Base-by-base conservation (phyloP, 2,329 filamentous ascomycete genomes). In the Dendryphion nanum region DNA sequence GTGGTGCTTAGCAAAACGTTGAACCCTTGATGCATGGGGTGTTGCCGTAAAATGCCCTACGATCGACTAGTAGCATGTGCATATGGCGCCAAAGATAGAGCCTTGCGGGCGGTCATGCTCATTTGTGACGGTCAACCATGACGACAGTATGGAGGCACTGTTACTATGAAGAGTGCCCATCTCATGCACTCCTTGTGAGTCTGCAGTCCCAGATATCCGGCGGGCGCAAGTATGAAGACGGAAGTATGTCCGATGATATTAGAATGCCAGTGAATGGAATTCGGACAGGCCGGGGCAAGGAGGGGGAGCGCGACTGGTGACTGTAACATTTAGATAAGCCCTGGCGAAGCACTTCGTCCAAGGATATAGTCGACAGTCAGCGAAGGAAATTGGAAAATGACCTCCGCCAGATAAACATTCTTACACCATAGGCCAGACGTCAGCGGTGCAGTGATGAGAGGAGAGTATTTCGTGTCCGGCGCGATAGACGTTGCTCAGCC, bases 401-500 rank as follows among this genome's bases (percentile, higher is more conserved):
- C 32, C 33, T 31, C 29, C 33, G 8, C 26, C 35, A 30, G 23
- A 37, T 39, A 26, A 13, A 16, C 30, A 30, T 16, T 42, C 39
- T 40, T 18, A 37, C 32, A 19, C 18, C 28, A 28, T 18, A 14
- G 13, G n/a, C n/a, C n/a, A n/a, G n/a, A n/a, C n/a, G n/a, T n/a
- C n/a, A n/a, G n/a, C n/a, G n/a, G n/a, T n/a, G n/a, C n/a, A n/a
- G n/a, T n/a, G n/a, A n/a, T n/a, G n/a, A 36, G 18, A 17, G 35
- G 24, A 14, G 26, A 18, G 5, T 36, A 15, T 43, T 29, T 24
- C 24, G 8, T 29, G 30, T 28, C 32, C 30, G 24, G 24, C 38
- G 38, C 34, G 38, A 44, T 44, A 45, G 30, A 33, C 38, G 35
- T 29, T n/a, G n/a, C n/a, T n/a, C n/a, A n/a, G n/a, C n/a, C n/a